Evolutionary conservation across 176 grass and related monocot genomes (phyloP), one percentile per base, ranked within the genome.

Genomic region (Oryza longistaminata): DNA sequence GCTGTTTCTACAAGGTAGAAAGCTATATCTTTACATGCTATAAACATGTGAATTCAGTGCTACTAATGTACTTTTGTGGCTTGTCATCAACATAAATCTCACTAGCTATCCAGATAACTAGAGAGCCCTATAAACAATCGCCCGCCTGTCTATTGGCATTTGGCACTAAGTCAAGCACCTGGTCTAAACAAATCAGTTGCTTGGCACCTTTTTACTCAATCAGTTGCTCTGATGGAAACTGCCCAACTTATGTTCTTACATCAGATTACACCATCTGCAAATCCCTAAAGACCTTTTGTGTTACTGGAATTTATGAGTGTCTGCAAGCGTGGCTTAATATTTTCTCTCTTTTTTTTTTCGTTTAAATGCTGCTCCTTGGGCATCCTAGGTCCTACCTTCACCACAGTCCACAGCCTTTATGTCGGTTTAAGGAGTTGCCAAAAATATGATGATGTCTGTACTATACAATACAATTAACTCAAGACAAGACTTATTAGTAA

Each of bases 1-100:
- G 96, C 81, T 96, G 96, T 88, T 99, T 90, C 75, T 90, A 87
- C 85, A 90, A 78, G 89, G 89, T 90, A 90, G 12, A 58, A 75
- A 90, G 67, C 43, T 74, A 12, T 33, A 66, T 74, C 22, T 77
- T 77, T 81, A 45, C 58, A 78, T 78, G 35, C 34, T 68, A 82
- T 68, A 46, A 67, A 49, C 65, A 16, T 61, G 35, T 82, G 43
- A 82, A 81, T 34, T 72, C 42, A 72, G 35, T 84, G 45, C 6
- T 31, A 24, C 62, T 68, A 35, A 60, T 75, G 13, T 81, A 74
- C 70, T n/a, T 35, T 52, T 66, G 14, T 21, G 33, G 1, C 27
- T 16, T 80, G 7, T 52, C 46, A 70, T 52, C 46, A 70, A 78
- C 12, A 6, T 29, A 27, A 55, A 68, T 22, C 27, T 87, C 0